Evolutionary conservation across 192 early-diverging fungal genomes (phyloP), one percentile per base, ranked within the genome.

Genomic region (Coemansia sp.): DNA sequence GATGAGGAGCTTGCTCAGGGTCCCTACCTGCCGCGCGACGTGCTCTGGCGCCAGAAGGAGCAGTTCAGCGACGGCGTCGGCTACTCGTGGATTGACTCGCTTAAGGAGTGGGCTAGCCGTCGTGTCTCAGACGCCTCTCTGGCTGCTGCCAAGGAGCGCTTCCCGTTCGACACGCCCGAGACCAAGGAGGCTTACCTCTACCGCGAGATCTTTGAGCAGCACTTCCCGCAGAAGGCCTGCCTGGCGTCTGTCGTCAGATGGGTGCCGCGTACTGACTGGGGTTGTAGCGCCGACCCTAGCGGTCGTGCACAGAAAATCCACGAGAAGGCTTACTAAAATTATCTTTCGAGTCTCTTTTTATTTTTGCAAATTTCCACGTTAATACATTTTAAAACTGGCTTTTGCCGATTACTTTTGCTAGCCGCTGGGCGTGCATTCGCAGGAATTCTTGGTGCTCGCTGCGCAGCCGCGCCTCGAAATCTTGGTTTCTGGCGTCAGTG

Each of bases 41-140:
- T 98, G 52, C 84, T 98, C 30, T 98, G 95, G 95, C 86, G 95
- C 61, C 96, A 97, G 78, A 96, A 98, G 86, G 96, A 98, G 79
- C 96, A 98, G 77, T 97, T 98, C 84, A 91, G 88, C 37, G 96
- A 98, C 61, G 96, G 96, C 58, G 96, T 98, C 37, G 96, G 96
- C 17, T 98, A 98, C 82, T 78, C 82, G 57, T 98, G 96, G 96
- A 98, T 98, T 60, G 96, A 98, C 72, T 80, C 86, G n/a, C 81
- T 98, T 49, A 94, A 93, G 82, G 86, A 89, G 10, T 77, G 80
- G 51, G 80, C 91, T 14, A 74, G 83, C 30, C 51, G 55, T 33
- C 81, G 82, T 44, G 85, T 98, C 9, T 87, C 89, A 22, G 93
- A 97, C 52, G 90, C 82, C 38, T 80, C 82, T 27, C 85, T 97